Conservation (phyloP, 176 grass and related monocot genomes). For the Tillandsia fasciculata region DNA sequence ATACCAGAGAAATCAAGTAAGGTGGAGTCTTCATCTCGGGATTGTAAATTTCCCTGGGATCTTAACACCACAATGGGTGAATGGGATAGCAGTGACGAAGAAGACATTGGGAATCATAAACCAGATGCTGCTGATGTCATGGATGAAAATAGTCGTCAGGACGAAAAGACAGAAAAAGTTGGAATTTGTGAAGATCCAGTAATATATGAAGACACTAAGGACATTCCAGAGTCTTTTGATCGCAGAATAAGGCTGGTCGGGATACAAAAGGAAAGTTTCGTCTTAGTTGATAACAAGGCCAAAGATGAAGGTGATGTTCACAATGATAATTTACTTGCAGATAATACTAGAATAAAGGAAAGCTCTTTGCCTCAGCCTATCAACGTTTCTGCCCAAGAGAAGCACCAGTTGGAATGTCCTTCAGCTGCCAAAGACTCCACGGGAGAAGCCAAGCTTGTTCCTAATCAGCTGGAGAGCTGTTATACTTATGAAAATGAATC, state of each 20-base stretch:
- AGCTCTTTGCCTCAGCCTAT: constrained; percentile 10
- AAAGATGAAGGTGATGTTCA: constrained; percentile 21
- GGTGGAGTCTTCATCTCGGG: constrained; percentile 21
- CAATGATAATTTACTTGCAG: constrained; percentile 5
- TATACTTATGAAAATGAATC: constrained; percentile 28
- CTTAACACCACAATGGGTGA: constrained; percentile 80
- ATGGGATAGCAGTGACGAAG: constrained; percentile 47
- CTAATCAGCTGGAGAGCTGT: constrained; percentile 16
- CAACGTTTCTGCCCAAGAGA: constrained; percentile 4
- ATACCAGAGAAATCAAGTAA: constrained; percentile 19
- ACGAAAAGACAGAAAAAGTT: constrained; percentile 2
- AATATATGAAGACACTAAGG: constrained; percentile 1
- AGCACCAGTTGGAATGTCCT: constrained; percentile 20
- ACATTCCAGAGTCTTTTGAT: constrained; percentile 15
- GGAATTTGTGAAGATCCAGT: not conserved
- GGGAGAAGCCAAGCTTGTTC: constrained; percentile 30
- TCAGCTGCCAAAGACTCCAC: constrained; percentile 9
- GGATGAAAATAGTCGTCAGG: constrained; percentile 2
- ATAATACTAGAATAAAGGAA: not conserved
- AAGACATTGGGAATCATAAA: constrained; percentile 12
- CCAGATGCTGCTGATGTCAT: constrained; percentile 19
- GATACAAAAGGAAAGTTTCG: constrained; percentile 11
- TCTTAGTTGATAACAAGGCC: constrained; percentile 5
- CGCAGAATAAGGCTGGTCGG: constrained; percentile 19
- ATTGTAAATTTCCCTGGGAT: constrained; percentile 91